phyloP scores from a whole-genome alignment of 1,284 basidiomycete species.

The Ustilago vetiveriae region DNA sequence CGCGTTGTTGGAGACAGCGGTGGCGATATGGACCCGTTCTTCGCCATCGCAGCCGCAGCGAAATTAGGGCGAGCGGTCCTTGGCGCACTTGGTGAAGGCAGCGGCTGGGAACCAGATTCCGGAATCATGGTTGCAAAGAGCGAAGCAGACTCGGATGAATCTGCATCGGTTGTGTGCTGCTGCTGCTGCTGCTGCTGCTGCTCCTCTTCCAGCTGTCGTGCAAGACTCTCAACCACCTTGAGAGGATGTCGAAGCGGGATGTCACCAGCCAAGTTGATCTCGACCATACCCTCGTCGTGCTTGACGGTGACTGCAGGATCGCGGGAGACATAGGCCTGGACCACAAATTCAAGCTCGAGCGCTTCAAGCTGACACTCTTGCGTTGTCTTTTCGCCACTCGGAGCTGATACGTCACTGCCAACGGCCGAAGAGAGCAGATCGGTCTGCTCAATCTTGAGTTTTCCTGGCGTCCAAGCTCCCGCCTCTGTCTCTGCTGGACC shows the following conservation, averaged over 20 bases:
- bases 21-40: constrained; percentile 8
- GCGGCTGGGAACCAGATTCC: constrained; percentile 20
- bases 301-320: constrained; percentile 44
- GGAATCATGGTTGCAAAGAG: constrained; percentile 30
- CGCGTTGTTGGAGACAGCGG: constrained; percentile 12
- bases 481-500: constrained; percentile 26
- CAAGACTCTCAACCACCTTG: constrained; percentile 34
- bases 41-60: neutral
- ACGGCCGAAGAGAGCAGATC: constrained; percentile 29
- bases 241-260: constrained; percentile 42
- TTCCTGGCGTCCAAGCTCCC: constrained; percentile 28
- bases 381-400: constrained; percentile 8
- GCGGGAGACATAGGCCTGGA: constrained; percentile 30
- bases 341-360: constrained; percentile 44
- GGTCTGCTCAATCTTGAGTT: constrained; percentile 25
- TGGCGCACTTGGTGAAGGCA: constrained; percentile 37
- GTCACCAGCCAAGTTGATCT: constrained; percentile 41
- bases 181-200: neutral
- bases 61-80: constrained; percentile 12
- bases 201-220: constrained; percentile 23
- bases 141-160: neutral
- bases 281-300: constrained; percentile 34
- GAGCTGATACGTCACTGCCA: constrained; percentile 17
- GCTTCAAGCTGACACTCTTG: constrained; percentile 45
- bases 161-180: neutral